Conservation (phyloP, 352 stramenopile genomes). For the Pythium sp. region DNA sequence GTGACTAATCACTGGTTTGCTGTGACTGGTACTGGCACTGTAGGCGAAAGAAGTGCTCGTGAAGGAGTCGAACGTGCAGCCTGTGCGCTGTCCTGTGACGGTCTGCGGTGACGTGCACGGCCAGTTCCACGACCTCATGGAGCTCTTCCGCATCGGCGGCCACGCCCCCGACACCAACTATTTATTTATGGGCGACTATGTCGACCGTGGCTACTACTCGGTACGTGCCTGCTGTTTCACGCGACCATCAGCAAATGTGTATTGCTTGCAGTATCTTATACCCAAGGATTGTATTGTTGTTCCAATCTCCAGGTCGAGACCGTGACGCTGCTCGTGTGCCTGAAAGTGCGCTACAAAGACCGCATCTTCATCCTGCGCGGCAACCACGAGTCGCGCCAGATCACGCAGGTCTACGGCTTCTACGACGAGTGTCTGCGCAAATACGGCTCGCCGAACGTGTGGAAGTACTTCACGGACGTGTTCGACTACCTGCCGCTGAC, state of each 20-base stretch:
- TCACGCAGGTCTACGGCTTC: conserved; percentile 80
- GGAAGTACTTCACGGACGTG: conserved; percentile 83
- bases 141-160: conserved; percentile 80
- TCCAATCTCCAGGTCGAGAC: conserved; percentile 67
- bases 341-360: conserved; percentile 95
- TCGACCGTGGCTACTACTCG: conserved; percentile 98
- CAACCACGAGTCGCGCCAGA: conserved; percentile 93
- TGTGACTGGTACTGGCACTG: background rate
- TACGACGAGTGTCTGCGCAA: conserved; percentile 99
- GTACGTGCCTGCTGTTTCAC: conserved; percentile 15
- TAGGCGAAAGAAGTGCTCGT: conserved; percentile 96
- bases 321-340: conserved; percentile 88
- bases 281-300: background rate
- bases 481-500: conserved; percentile 97
- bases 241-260: too few species aligned
- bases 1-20: background rate
- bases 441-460: conserved; percentile 91
- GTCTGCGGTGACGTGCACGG: conserved; percentile 86
- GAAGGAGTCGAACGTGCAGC: conserved; percentile 97
- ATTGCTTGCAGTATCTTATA: conserved; percentile 12
- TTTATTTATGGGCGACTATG: conserved; percentile 99
- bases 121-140: conserved; percentile 70
- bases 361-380: conserved; percentile 91
- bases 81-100: conserved; percentile 95
- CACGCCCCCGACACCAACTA: conserved; percentile 94